Percentiles rank a stretch among this genome's conserved stretches.
Conservation (phyloP, 2,329 filamentous ascomycete genomes). For the Neofusicoccum cordaticola region DNA sequence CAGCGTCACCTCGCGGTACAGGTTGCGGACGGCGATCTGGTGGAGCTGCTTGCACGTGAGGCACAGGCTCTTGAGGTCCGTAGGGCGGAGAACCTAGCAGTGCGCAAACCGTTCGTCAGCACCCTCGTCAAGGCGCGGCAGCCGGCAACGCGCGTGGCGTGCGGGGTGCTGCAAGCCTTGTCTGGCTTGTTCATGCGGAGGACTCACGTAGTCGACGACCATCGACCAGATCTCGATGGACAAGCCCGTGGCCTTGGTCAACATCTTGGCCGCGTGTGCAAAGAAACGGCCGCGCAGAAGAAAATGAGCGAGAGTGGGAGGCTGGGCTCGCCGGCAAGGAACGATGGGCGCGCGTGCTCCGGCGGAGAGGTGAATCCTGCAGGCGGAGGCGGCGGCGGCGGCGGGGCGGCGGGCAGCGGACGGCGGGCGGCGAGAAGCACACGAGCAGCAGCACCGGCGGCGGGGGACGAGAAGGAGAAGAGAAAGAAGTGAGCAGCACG, state of each 20-base stretch:
- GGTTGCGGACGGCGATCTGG: conserved; percentile 43
- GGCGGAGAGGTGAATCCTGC: neutral
- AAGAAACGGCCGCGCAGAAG: neutral
- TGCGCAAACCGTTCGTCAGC: conserved; percentile 10
- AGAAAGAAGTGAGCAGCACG: neutral
- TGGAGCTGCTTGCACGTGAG: conserved; percentile 48
- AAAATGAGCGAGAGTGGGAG: neutral
- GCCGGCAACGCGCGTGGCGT: conserved; percentile 19
- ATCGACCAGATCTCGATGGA: conserved; percentile 31
- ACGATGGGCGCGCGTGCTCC: neutral
- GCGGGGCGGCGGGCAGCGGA: neutral
- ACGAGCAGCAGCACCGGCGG: neutral
- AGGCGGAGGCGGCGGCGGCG: neutral
- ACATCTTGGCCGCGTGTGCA: conserved; percentile 25
- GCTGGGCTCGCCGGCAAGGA: neutral
- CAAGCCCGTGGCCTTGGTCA: conserved; percentile 33
- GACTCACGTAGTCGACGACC: conserved; percentile 17
- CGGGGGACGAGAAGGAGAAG: neutral
- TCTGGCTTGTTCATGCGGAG: neutral
- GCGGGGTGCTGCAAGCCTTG: conserved; percentile 17
- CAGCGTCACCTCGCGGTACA: conserved; percentile 48
- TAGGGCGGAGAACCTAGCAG: conserved; percentile 42
- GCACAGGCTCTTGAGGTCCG: conserved; percentile 48
- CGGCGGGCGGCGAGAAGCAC: neutral
- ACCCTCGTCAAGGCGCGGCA: neutral